Base-by-base conservation (phyloP, 2,329 filamentous ascomycete species). In the Fusarium buharicum region DNA sequence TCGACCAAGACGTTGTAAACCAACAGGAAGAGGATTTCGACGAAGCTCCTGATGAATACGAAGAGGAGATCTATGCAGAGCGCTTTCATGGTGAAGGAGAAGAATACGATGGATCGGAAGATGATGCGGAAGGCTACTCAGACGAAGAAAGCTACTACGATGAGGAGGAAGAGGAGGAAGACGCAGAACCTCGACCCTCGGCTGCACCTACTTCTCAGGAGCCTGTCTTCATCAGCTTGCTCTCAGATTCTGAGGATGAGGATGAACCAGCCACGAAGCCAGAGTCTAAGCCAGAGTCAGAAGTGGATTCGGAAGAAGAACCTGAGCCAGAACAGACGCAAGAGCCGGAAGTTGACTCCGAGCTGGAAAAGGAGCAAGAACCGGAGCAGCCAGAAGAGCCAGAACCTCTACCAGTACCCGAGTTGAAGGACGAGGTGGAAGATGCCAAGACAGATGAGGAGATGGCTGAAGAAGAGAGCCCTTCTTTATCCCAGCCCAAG, bases 181-280 rank as follows among this genome's bases (percentile, higher is more conserved):
- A 61, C n/a, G 57, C 63, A 24, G 55, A 67, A n/a, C 39, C 39
- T 40, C 55, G 22, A 16, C 44, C 59, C 55, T 37, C 38, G 22
- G 27, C 40, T 33, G 59, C 66, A 6, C 30, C 67, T 11, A 58
- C 57, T 10, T 56, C 74, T 2, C 70, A 69, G 8, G 70, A 73
- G 8, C 78, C 79, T 2, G 74, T 82, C 4, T 75, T 82, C 16
- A 83, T 84, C 55, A 77, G 76, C 49, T 65, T 84, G 10, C 70
- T 83, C 4, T 82, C 81, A 1, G 79, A 82, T 53, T 80, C 77
- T 3, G 79, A 82, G 40, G 77, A 79, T 47, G 76, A 82, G 28
- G 74, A 76, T 39, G 73, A 78, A 12, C 58, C 67, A 11, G 47
- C 14, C 20, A 18, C 50, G 28, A 45, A 54, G 24, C 28, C 36